phyloP scores from a whole-genome alignment of 805 yeast genomes.

The Candida ponderosae region DNA sequence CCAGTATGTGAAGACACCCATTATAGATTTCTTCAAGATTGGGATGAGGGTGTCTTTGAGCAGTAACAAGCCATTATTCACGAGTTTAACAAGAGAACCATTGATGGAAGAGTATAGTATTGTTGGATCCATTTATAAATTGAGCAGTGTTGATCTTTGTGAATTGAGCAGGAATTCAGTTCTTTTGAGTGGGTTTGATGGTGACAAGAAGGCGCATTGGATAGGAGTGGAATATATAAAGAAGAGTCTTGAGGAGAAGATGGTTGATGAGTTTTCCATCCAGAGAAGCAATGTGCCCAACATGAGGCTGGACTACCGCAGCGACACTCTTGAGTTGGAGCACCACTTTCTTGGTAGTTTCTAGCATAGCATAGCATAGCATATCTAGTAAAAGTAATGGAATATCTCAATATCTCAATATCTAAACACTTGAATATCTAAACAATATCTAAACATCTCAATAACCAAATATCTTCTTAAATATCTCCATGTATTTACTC shows the following conservation, averaged over 20 bases:
- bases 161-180: slow-evolving; percentile 21
- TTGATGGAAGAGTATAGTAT: slow-evolving; percentile 21
- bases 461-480: no score
- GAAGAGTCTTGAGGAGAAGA: background rate
- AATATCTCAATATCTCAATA: no score
- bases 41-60: slow-evolving; percentile 18
- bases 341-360: slow-evolving; percentile 8
- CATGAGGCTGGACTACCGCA: slow-evolving; percentile 19
- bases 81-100: slow-evolving; percentile 20
- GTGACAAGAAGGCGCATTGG: slow-evolving; percentile 18
- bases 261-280: slow-evolving; percentile 16
- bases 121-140: slow-evolving; percentile 18
- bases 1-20: slow-evolving; percentile 16
- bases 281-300: slow-evolving; percentile 20
- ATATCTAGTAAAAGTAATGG: no score
- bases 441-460: no score
- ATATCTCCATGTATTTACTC: no score
- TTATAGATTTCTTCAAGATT: slow-evolving; percentile 15
- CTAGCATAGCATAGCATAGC: no score
- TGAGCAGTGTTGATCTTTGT: slow-evolving; percentile 18
- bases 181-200: slow-evolving; percentile 18
- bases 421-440: no score
- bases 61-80: slow-evolving; percentile 18
- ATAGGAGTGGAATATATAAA: slow-evolving; percentile 15
- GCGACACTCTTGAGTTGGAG: slow-evolving; percentile 14